Conservation (phyloP, 2,329 filamentous ascomycete species). For the Elsinoe batatas region DNA sequence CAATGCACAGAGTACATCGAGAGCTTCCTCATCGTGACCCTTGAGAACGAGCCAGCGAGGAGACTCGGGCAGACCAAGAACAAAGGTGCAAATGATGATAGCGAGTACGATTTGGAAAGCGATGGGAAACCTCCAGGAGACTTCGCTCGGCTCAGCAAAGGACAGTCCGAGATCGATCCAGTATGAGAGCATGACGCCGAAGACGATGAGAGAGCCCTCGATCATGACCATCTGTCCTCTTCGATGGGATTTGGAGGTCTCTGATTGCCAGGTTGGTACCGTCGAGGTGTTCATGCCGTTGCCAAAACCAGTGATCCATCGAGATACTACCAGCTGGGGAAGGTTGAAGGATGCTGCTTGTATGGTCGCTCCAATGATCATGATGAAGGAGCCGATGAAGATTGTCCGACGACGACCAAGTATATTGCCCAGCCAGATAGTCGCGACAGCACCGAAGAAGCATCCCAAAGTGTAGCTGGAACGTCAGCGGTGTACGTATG, state of each 20-base stretch:
- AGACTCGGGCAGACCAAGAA: constrained; percentile 46
- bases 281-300: constrained; percentile 43
- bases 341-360: constrained; percentile 37
- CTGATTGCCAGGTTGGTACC: constrained; percentile 43
- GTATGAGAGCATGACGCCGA: constrained; percentile 41
- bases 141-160: constrained; percentile 38
- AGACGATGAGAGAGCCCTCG: constrained; percentile 41
- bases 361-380: constrained; percentile 38
- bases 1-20: constrained; percentile 37
- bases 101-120: constrained; percentile 48
- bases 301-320: constrained; percentile 39
- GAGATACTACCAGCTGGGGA: constrained; percentile 40
- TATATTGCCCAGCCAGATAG: constrained; percentile 41
- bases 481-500: not conserved
- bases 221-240: constrained; percentile 44
- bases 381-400: constrained; percentile 37
- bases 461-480: constrained; percentile 33
- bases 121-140: constrained; percentile 15
- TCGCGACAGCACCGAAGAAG: constrained; percentile 40
- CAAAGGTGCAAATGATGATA: constrained; percentile 39
- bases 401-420: constrained; percentile 43
- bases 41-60: constrained; percentile 44
- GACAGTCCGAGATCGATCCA: constrained; percentile 46
- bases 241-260: constrained; percentile 41
- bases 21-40: constrained; percentile 34